Conservation (phyloP, 2,329 filamentous ascomycete species). For the Simplicillium sp. region DNA sequence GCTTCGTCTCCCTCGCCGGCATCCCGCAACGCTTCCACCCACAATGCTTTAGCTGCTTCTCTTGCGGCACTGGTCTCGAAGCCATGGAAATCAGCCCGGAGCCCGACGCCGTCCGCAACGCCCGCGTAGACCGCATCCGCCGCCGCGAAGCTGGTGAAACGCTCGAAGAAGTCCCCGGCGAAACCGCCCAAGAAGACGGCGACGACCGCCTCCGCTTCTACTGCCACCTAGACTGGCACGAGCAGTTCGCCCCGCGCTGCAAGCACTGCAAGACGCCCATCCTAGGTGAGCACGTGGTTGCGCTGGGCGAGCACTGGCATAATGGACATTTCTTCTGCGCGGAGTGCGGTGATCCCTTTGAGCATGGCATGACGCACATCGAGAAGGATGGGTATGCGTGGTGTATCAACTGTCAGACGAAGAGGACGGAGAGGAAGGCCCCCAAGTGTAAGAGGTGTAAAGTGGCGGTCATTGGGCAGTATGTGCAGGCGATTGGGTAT, state of each 20-base stretch:
- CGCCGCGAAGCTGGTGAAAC: conserved; percentile 49
- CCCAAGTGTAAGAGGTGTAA: conserved; percentile 83
- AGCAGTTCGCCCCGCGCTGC: conserved; percentile 84
- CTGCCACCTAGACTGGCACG: conserved; percentile 98
- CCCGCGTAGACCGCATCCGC: conserved; percentile 64
- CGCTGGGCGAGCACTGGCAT: conserved; percentile 93
- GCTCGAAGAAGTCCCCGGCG: conserved; percentile 51
- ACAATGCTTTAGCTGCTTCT: conserved; percentile 82
- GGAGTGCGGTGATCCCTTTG: conserved; percentile 95
- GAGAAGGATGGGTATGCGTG: conserved; percentile 97
- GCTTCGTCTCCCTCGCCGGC: conserved; percentile 77
- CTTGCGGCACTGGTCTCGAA: conserved; percentile 81
- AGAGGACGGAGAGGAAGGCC: conserved; percentile 77
- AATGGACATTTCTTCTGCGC: conserved; percentile 98
- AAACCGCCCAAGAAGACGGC: conserved; percentile 61
- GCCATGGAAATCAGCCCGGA: conserved; percentile 95
- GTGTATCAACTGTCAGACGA: conserved; percentile 89
- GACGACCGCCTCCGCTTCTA: conserved; percentile 75
- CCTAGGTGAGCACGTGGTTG: conserved; percentile 86
- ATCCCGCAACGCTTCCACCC: conserved; percentile 74
- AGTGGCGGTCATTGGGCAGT: conserved; percentile 77
- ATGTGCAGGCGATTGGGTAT: conserved; percentile 76
- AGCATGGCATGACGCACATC: conserved; percentile 58
- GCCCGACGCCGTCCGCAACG: conserved; percentile 60
- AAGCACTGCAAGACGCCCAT: conserved; percentile 96